Evolutionary conservation across 2,329 filamentous ascomycete genomes (phyloP).

Genomic region (Neophaeococcomyces aloes): DNA sequence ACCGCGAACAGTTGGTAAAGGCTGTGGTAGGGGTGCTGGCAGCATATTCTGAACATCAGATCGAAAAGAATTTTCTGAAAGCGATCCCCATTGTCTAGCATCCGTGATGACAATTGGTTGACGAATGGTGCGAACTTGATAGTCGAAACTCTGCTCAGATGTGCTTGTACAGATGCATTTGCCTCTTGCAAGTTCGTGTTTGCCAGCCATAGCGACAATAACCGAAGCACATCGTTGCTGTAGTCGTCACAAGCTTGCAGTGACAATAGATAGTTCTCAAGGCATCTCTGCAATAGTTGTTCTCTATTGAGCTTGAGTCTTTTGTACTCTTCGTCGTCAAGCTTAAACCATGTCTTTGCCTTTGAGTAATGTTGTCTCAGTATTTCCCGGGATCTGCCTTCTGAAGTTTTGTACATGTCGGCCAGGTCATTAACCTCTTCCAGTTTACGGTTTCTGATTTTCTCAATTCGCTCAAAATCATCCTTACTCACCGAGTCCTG

Average conservation of each 20-base stretch:
- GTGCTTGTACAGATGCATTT: conserved; percentile 62
- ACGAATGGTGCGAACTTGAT: conserved; percentile 86
- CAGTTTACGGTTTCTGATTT: conserved; percentile 66
- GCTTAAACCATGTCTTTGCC: conserved; percentile 77
- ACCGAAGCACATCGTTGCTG: conserved; percentile 80
- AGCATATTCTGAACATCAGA: conserved; percentile 73
- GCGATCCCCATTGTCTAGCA: conserved; percentile 56
- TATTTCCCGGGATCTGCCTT: conserved; percentile 42
- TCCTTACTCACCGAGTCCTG: conserved; percentile 76
- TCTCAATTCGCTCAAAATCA: conserved; percentile 71
- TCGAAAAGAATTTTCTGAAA: conserved; percentile 70
- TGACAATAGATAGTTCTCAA: conserved; percentile 86
- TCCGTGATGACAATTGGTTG: conserved; percentile 91
- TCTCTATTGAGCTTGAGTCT: conserved; percentile 65
- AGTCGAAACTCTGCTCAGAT: conserved; percentile 67
- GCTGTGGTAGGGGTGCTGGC: conserved; percentile 89
- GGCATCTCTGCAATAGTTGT: conserved; percentile 73
- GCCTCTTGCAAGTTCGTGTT: conserved; percentile 64
- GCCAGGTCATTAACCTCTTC: conserved; percentile 69
- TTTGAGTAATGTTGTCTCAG: conserved; percentile 55
- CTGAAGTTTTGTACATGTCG: conserved; percentile 42
- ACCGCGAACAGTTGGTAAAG: conserved; percentile 95
- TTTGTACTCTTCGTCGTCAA: conserved; percentile 79
- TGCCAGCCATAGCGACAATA: conserved; percentile 90
- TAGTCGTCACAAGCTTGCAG: conserved; percentile 77